Evolutionary conservation across 805 yeast species (phyloP).

Genomic region (Brettanomyces anomalus): DNA sequence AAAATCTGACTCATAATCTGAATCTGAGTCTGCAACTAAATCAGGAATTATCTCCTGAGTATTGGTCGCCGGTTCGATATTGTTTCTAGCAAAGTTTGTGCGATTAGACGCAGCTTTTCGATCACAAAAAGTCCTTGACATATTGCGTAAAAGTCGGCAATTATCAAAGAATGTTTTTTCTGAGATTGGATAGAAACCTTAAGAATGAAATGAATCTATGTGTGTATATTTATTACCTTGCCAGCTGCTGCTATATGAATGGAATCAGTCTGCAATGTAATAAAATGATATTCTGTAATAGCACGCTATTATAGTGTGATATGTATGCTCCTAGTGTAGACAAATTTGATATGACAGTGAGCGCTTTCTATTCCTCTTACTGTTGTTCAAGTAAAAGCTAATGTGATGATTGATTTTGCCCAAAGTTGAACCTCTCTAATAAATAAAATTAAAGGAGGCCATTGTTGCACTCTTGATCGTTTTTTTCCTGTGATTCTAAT

Average conservation of each 20-base stretch:
- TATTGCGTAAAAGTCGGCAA: background rate
- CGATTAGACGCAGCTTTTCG: conserved; percentile 1
- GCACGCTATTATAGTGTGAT: too few species aligned
- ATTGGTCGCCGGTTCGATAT: background rate
- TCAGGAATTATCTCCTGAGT: conserved; percentile 5
- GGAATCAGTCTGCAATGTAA: background rate
- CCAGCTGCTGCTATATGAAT: background rate
- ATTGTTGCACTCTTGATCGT: background rate
- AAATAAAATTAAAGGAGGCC: too few species aligned
- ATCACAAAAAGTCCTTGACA: background rate
- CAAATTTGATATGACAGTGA: too few species aligned
- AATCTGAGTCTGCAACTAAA: conserved; percentile 5
- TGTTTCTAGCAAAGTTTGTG: background rate
- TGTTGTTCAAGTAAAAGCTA: too few species aligned
- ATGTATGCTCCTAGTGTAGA: too few species aligned
- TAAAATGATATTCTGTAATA: too few species aligned
- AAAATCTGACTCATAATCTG: conserved; percentile 3
- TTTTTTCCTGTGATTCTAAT: background rate
- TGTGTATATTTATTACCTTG: background rate
- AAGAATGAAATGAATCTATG: background rate
- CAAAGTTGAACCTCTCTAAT: too few species aligned
- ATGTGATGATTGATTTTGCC: too few species aligned
- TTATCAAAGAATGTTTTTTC: background rate
- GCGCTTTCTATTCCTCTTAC: too few species aligned
- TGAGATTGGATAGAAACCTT: background rate